phyloP scores from a whole-genome alignment of 495 filamentous ascomycete genomes.

The Filosporella fistucella region DNA sequence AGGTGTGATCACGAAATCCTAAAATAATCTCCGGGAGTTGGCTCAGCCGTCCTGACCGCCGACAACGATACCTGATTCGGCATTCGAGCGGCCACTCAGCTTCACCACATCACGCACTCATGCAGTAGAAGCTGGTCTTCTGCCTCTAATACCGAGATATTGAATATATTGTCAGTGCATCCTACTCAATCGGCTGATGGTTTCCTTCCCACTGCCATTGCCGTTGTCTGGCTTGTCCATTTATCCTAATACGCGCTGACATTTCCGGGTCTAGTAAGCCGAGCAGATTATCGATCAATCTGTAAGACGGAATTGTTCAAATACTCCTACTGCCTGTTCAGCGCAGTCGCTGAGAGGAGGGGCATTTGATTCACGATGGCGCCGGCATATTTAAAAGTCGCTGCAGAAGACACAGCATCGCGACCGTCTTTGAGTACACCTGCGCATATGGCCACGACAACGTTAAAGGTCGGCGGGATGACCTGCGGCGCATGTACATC shows the following conservation, averaged over 20 bases:
- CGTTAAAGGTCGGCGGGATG: constrained; percentile 85
- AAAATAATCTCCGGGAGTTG: too few species aligned
- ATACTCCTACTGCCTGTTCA: not conserved
- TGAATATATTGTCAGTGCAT: constrained; percentile 6
- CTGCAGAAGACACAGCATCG: constrained; percentile 27
- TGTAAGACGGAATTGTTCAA: constrained; percentile 3
- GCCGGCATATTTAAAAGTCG: constrained; percentile 38
- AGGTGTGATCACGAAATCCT: too few species aligned
- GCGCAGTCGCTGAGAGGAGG: constrained; percentile 8
- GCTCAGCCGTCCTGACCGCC: too few species aligned
- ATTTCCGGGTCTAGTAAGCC: not conserved
- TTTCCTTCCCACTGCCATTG: not conserved
- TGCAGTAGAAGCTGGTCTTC: constrained; percentile 24
- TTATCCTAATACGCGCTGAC: too few species aligned
- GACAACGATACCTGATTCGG: not conserved
- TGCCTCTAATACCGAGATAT: constrained; percentile 6
- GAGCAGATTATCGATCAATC: not conserved
- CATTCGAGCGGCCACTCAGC: too few species aligned
- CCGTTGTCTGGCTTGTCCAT: too few species aligned
- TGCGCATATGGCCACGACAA: constrained; percentile 69
- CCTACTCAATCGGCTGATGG: not conserved
- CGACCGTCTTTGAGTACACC: constrained; percentile 25
- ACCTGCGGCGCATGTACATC: constrained; percentile 92
- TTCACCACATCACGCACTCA: not conserved
- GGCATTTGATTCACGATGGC: constrained; percentile 37